phyloP scores from a whole-genome alignment of 805 yeast genomes.

The Jamesozyma hellenica region DNA sequence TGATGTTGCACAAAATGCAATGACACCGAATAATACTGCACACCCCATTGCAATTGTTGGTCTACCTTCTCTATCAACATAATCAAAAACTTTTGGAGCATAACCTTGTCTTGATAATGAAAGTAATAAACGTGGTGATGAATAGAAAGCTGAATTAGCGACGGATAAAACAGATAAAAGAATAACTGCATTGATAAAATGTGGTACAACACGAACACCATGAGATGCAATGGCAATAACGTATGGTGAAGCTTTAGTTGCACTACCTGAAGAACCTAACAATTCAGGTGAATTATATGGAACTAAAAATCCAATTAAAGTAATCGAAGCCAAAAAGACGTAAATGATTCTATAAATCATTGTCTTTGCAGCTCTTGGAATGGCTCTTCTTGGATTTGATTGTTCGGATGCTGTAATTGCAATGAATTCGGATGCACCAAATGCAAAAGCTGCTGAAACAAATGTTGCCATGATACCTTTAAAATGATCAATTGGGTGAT shows the following conservation, averaged over 20 bases:
- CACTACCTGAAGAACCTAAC: slow-evolving; percentile 38
- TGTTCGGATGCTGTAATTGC: slow-evolving; percentile 69
- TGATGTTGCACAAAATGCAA: slow-evolving; percentile 58
- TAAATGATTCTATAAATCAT: slow-evolving; percentile 58
- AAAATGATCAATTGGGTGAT: slow-evolving; percentile 31
- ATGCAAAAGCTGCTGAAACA: slow-evolving; percentile 59
- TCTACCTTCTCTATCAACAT: slow-evolving; percentile 56
- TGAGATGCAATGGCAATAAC: slow-evolving; percentile 55
- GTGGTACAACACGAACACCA: slow-evolving; percentile 49
- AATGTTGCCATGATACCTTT: slow-evolving; percentile 58
- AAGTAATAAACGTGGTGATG: slow-evolving; percentile 40
- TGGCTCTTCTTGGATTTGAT: slow-evolving; percentile 46
- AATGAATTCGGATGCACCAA: slow-evolving; percentile 55
- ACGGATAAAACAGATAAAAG: slow-evolving; percentile 50
- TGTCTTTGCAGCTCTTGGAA: slow-evolving; percentile 62
- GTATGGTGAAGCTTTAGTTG: slow-evolving; percentile 61
- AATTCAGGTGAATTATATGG: slow-evolving; percentile 47
- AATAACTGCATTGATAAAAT: slow-evolving; percentile 55
- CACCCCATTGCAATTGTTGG: slow-evolving; percentile 43
- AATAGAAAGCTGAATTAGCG: slow-evolving; percentile 49
- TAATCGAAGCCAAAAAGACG: slow-evolving; percentile 44
- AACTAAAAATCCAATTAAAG: slow-evolving; percentile 47
- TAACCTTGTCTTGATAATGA: slow-evolving; percentile 50
- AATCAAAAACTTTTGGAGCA: slow-evolving; percentile 47
- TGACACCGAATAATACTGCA: slow-evolving; percentile 45